Evolutionary conservation across 495 filamentous ascomycete genomes (phyloP).

Genomic region (Penicillium samsonianum): DNA sequence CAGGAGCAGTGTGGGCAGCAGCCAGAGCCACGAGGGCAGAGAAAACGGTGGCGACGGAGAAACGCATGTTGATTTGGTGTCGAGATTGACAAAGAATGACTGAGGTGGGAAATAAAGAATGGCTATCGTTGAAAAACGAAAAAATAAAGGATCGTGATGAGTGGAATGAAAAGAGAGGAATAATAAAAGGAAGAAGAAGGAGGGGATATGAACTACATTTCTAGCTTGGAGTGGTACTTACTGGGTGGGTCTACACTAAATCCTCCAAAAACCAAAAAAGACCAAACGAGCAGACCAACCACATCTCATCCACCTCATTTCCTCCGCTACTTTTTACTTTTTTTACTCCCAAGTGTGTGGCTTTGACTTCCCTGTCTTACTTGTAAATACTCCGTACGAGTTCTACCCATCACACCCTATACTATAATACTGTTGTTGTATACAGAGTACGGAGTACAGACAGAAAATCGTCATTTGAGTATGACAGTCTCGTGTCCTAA

Average conservation of each 20-base stretch:
- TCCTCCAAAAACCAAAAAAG: neutral
- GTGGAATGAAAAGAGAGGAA: slow-evolving; percentile 22
- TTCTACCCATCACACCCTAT: neutral
- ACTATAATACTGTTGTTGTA: neutral
- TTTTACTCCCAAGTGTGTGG: neutral
- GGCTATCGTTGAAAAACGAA: slow-evolving; percentile 21
- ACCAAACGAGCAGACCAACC: neutral
- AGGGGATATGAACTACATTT: slow-evolving; percentile 27
- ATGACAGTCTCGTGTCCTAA: neutral
- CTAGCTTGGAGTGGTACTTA: neutral
- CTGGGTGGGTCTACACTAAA: neutral
- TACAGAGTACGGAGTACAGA: no score
- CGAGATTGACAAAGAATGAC: slow-evolving; percentile 27
- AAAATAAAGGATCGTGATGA: slow-evolving; percentile 19
- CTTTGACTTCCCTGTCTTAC: neutral
- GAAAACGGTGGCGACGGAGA: slow-evolving; percentile 47
- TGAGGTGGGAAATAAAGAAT: slow-evolving; percentile 24
- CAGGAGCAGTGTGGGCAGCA: slow-evolving; percentile 52
- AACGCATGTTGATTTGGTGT: slow-evolving; percentile 51
- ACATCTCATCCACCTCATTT: slow-evolving; percentile 1
- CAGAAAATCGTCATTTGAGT: neutral
- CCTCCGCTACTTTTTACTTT: slow-evolving; percentile 3
- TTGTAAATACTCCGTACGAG: neutral
- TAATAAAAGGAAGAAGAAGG: slow-evolving; percentile 23
- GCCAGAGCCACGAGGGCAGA: slow-evolving; percentile 53